Base-by-base conservation (phyloP, 1,284 basidiomycete genomes). In the Fistulina hepatica region DNA sequence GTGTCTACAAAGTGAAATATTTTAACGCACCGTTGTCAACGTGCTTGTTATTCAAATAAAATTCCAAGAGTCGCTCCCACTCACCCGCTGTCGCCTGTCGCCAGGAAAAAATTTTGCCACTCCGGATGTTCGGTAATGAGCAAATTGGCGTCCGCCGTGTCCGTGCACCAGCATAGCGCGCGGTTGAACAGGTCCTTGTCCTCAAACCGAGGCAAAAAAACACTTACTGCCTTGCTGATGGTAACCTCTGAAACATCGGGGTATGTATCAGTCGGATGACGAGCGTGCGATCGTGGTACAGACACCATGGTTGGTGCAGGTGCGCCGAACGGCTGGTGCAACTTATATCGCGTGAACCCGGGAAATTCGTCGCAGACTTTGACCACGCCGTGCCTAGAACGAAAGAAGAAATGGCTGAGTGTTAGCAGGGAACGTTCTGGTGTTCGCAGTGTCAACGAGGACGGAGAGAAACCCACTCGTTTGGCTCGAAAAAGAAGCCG, bases 291-390 rank as follows among this genome's bases (percentile, higher is more conserved):
- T 7, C 44, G 33, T 9, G 44, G 37, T 26, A 45, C 32, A 19
- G 44, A 45, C 6, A 43, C 21, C 6, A 12, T 13, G 20, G 21
- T 36, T 15, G 40, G 41, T 15, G 35, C 17, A 19, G 27, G 19
- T 11, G 37, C 37, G 16, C 41, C 40, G 15, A 39, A 39, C 2
- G 40, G 40, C 24, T 38, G 37, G 28, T 36, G 37, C 33, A 33
- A 28, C 24, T 34, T 37, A 31, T 40, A 40, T 21, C 36, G 40
- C 4, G 40, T 36, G 27, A 42, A 43, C 3, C 44, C 40, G 34
- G 44, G 44, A 23, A 45, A 45, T 19, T 45, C 41, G 23, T 42
- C 39, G 41, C 41, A 42, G 13, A 42, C 37, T 34, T 45, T 45
- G 37, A 42, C 33, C 8, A 39, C 17, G 32, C 41, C 37, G 26